Evolutionary conservation across 2,329 filamentous ascomycete species (phyloP), one percentile per base, ranked within the genome.

Genomic region (Fusarium sp.): DNA sequence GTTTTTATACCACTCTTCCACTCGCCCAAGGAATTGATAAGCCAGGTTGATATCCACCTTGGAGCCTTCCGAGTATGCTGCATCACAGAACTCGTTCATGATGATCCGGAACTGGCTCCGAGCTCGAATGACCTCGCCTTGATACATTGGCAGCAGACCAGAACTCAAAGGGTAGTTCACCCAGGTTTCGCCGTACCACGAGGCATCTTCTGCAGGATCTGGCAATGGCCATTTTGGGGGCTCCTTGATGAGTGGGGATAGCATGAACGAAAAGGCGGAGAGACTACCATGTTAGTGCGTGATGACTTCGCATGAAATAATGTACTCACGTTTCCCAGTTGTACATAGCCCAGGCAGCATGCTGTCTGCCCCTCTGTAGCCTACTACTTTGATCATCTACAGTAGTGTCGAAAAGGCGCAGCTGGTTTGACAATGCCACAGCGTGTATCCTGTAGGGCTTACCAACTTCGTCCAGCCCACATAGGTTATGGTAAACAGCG

Each of bases 391-490:
- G 27, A 13, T 20, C 53, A 3, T 71, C 50, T 10, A 67, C 25
- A 2, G 14, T 3, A 13, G 25, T 36, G 17, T 73, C 58, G 15
- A 80, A 80, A 3, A 82, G 63, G 2, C 72, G 55, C 4, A 82
- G 65, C 6, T 75, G 64, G 1, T 73, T 50, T 4, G 78, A 78
- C 59, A 82, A 66, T 0, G 69, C 59, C 0, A 80, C 55, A 2
- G 76, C 72, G 7, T 77, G 77, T 1, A 77, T 33, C 2, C 72
- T 68, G 27, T 79, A 81, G 0, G 75, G 62, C 45, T 75, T 73
- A 0, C 81, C 80, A 23, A 81, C 70, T 59, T 77, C 75, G 45
- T 82, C 81, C 0, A 78, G 54, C 2, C 79, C 78, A 21, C 75
- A 77, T 3, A 79, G 56, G 40, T 74, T 78, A 20, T 76, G 73